Percentiles rank a stretch among this genome's conserved stretches.
These are phyloP conservation scores for Teunomyces gatunensis DNA, from an alignment of 805 yeast genomes.

Conservation along the genomic window DNA sequence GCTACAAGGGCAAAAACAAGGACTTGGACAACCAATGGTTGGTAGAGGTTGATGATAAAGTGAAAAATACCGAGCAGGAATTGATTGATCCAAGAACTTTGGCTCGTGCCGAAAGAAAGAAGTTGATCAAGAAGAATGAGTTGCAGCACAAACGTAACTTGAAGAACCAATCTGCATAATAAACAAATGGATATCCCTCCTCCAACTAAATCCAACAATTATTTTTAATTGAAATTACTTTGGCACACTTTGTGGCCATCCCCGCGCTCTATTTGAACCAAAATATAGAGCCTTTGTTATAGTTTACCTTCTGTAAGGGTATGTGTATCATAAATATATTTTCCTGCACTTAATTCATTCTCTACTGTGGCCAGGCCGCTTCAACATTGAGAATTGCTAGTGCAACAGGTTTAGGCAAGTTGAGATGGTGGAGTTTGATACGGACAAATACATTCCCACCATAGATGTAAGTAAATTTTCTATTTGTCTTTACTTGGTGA, in stretches of 20 bases:
- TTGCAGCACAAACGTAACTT: slow-evolving; percentile 82
- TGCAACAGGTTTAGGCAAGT: background rate
- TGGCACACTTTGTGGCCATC: background rate
- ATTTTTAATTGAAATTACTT: background rate
- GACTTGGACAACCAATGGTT: slow-evolving; percentile 88
- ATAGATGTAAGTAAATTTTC: slow-evolving; percentile 52
- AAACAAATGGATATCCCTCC: background rate
- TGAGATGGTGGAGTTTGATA: slow-evolving; percentile 11
- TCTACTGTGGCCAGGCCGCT: too few species aligned
- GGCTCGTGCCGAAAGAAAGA: slow-evolving; percentile 79
- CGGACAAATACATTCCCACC: slow-evolving; percentile 51
- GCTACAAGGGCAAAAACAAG: slow-evolving; percentile 91
- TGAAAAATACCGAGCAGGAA: slow-evolving; percentile 50
- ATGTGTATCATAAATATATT: slow-evolving; percentile 2
- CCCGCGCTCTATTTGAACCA: background rate
- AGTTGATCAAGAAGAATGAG: slow-evolving; percentile 78
- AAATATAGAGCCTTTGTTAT: background rate
- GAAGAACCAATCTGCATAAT: slow-evolving; percentile 29
- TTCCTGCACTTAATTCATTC: background rate
- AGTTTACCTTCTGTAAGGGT: background rate
- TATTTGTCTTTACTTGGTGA: background rate
- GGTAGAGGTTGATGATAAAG: slow-evolving; percentile 86
- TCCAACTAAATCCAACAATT: background rate
- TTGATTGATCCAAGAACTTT: slow-evolving; percentile 85
- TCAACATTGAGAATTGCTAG: background rate